These are phyloP conservation scores for Ilyonectria sp. DNA, from an alignment of 2,329 filamentous ascomycete genomes.

Conservation along the genomic window DNA sequence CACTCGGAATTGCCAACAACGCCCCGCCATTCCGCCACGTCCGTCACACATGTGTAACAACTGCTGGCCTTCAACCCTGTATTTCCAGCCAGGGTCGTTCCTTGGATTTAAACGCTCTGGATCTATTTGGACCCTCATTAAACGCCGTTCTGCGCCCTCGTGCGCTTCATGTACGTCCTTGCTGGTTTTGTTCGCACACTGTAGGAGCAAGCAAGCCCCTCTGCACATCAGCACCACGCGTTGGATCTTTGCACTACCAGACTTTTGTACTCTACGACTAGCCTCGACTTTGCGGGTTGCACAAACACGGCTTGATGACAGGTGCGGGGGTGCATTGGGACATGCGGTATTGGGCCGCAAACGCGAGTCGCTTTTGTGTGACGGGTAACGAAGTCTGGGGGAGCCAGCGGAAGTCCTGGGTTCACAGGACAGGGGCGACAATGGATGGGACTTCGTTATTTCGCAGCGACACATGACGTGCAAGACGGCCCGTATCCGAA, in stretches of 20 bases:
- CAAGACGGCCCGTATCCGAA: conserved; percentile 6
- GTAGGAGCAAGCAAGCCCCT: conserved; percentile 40
- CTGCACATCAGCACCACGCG: conserved; percentile 15
- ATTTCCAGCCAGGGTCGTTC: conserved; percentile 11
- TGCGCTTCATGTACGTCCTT: background rate
- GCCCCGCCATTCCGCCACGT: conserved; percentile 6
- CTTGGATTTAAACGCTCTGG: background rate
- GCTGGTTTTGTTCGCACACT: conserved; percentile 37
- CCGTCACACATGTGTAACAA: background rate
- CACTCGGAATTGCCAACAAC: conserved; percentile 4
- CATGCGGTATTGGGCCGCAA: conserved; percentile 23
- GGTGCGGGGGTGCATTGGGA: conserved; percentile 21
- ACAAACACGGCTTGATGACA: conserved; percentile 1
- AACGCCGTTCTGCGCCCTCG: background rate
- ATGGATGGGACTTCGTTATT: conserved; percentile 8
- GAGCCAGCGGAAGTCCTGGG: background rate
- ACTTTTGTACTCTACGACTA: conserved; percentile 2
- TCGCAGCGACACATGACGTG: background rate
- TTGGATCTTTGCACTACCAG: conserved; percentile 30
- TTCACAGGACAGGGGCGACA: conserved; percentile 10
- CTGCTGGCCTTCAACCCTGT: conserved; percentile 8
- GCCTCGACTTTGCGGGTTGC: background rate
- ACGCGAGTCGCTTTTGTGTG: conserved; percentile 27
- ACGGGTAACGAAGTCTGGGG: conserved; percentile 20
- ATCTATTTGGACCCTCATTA: background rate